Base-by-base conservation (phyloP, 768 basidiomycete genomes). In the Phlegmacium glaucopus region DNA sequence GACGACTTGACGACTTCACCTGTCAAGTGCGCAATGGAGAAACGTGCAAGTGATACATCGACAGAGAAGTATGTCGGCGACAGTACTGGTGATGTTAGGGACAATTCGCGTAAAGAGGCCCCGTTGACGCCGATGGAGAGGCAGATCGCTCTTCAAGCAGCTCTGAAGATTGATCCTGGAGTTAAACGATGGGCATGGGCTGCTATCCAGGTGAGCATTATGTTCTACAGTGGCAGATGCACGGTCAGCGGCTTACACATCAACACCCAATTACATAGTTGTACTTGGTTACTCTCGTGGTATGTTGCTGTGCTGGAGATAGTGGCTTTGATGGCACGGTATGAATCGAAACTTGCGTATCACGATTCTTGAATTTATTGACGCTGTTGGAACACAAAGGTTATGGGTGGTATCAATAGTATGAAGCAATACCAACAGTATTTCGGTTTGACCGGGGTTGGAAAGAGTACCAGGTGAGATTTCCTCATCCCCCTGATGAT, bases 291-390 rank as follows among this genome's bases (percentile, higher is more conserved):
- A 72, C 74, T n/a, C 58, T 78, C 27, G 62, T 72, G 12, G 69
- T 70, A 9, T 76, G 73, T 47, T 76, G 70, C 54, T 78, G 76
- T 54, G 72, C 75, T 3, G 75, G 76, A 17, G 76, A 77, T 58
- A 75, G 67, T 48, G 77, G 77, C 6, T 78, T 80, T 50, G 78
- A 80, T 56, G 72, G 74, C 9, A 79, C 78, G 28, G 76, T 76
- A 42, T 25, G 72, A 22, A 15, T 35, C n/a, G 32, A 34, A n/a
- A 34, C 32, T 11, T 34, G 32, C 32, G 22, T 22, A 22, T 22
- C 3, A 22, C 22, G 22, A 34, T 6, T 10, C 3, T n/a, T 34
- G 10, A n/a, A 10, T 34, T n/a, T 35, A 25, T 12, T 10, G 22
- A 3, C 26, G n/a, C 30, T n/a, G 6, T 9, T 29, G 13, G 27